Evolutionary conservation across 352 stramenopile species (phyloP), one percentile per base, ranked within the genome.

Genomic region (Phytophthora macrochlamydospora): DNA sequence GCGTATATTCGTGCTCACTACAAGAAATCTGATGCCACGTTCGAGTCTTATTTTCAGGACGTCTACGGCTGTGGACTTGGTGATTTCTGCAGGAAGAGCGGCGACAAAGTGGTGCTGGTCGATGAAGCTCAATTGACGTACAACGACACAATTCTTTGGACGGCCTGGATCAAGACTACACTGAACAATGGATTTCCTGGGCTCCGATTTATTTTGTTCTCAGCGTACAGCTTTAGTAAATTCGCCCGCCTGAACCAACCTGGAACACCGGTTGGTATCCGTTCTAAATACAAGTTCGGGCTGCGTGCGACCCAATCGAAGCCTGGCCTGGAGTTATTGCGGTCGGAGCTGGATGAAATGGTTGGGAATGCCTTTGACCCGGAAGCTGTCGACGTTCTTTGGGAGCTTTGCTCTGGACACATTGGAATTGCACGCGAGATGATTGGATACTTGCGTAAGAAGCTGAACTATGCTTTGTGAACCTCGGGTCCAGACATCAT

Each of bases 111-210:
- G 62, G 62, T 75, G 28, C 29, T 71, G 3, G 58, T 75, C 44
- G 51, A 75, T 54, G 62, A 71, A 45, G 51, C 56, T 18, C 56
- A 75, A 53, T 49, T 60, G 1, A 67, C 62, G 51, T 72, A 64
- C 14, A 61, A 61, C 46, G 68, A 76, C 33, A 42, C 59, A 32
- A 44, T 61, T 56, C 42, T 40, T 11, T 40, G 35, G 35, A 40
- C 6, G 35, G 35, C 18, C 18, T 24, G 18, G 18, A 24, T 24
- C 18, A 24, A 44, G 18, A 24, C 18, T 24, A 24, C 18, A 24
- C 18, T 24, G 18, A 24, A 24, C 18, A 24, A 24, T 24, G 18
- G 18, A 24, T 24, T 24, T 24, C 18, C 18, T 24, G 18, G 18
- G 18, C 18, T 24, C 18, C 18, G 18, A 24, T 24, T 24, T 24